Conservation (phyloP, 257 asterid genomes). For the Gentiana dahurica region DNA sequence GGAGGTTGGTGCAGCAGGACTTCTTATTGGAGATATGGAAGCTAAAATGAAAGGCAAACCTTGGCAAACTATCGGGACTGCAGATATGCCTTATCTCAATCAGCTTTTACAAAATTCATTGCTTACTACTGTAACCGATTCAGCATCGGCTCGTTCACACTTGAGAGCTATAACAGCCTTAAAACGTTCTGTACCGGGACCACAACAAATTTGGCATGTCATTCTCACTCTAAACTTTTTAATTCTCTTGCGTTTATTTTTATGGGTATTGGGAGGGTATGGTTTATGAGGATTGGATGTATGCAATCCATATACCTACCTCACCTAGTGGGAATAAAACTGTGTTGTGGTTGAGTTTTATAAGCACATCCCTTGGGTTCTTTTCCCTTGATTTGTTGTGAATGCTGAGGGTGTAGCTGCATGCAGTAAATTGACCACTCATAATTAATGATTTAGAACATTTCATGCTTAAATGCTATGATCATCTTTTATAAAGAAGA, state of each 20-base stretch:
- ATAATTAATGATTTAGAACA: no score
- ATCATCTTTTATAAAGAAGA: no score
- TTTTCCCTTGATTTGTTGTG: no score
- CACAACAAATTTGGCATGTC: conserved; percentile 71
- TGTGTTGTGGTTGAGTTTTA: no score
- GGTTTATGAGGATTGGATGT: neutral
- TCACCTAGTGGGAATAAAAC: no score
- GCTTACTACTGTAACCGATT: conserved; percentile 93
- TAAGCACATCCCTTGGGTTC: no score
- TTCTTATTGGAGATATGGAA: conserved; percentile 96
- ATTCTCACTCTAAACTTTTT: conserved; percentile 16
- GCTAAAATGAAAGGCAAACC: conserved; percentile 91
- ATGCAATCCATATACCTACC: neutral
- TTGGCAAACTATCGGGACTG: conserved; percentile 75
- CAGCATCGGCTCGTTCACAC: conserved; percentile 86
- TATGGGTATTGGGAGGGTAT: neutral
- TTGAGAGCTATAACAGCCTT: conserved; percentile 92
- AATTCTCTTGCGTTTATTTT: neutral
- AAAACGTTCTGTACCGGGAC: conserved; percentile 76
- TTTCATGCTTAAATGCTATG: no score
- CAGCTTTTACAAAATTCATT: conserved; percentile 92
- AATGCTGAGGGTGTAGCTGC: no score
- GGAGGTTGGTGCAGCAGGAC: conserved; percentile 99
- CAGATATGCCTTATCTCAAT: conserved; percentile 93
- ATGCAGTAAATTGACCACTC: no score